phyloP scores from a whole-genome alignment of 106 monocot species.

The Gastrodia elata region DNA sequence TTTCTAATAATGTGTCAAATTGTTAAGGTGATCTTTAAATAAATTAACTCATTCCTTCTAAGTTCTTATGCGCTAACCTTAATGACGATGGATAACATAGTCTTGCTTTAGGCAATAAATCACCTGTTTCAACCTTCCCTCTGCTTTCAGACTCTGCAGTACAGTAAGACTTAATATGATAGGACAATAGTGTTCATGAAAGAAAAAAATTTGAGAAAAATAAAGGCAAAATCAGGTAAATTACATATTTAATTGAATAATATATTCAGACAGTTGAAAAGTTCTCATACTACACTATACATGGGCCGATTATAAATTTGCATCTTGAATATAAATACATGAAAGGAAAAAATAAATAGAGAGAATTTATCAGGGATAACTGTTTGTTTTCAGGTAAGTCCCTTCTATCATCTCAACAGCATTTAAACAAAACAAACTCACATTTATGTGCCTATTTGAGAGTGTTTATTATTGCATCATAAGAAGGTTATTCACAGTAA shows the following conservation, averaged over 20 bases:
- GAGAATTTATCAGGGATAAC: background rate
- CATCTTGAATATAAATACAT: too few species aligned
- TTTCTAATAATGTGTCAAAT: too few species aligned
- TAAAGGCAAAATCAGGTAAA: background rate
- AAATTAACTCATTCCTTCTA: too few species aligned
- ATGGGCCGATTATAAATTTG: background rate
- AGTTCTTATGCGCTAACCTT: too few species aligned
- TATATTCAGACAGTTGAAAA: background rate
- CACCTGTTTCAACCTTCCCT: background rate
- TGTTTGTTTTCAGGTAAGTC: background rate
- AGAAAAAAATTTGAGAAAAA: background rate
- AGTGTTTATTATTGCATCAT: conserved; percentile 12
- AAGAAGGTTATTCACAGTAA: conserved; percentile 87
- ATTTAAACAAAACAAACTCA: background rate
- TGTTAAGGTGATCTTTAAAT: too few species aligned
- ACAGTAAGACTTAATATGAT: background rate
- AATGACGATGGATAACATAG: too few species aligned
- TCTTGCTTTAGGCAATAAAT: too few species aligned
- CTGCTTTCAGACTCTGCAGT: background rate
- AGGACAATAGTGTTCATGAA: background rate
- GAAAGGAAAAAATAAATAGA: background rate
- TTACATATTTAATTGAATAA: background rate
- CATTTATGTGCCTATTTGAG: background rate
- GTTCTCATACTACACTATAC: conserved; percentile 1
- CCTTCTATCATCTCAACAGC: background rate